Evolutionary conservation across 179 eudicot genomes (phyloP).

Genomic region (Dionaea muscipula): DNA sequence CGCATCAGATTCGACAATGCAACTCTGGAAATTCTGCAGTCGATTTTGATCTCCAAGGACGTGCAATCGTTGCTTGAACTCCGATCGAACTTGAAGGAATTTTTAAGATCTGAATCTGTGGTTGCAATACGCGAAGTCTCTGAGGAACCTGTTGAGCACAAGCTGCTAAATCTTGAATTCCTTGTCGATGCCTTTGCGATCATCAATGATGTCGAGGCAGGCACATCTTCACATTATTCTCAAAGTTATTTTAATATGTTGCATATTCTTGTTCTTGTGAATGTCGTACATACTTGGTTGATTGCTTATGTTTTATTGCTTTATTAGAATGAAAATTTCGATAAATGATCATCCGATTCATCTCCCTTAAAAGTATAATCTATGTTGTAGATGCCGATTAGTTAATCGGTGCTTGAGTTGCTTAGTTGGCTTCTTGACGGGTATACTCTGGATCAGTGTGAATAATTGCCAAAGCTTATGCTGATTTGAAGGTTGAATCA

Average conservation of each 20-base stretch:
- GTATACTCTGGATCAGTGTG: too few species aligned
- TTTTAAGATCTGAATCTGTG: constrained; percentile 51
- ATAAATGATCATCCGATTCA: too few species aligned
- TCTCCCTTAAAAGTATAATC: too few species aligned
- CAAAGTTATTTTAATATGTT: background rate
- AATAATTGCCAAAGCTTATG: too few species aligned
- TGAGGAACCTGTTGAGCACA: constrained; percentile 30
- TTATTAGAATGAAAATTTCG: too few species aligned
- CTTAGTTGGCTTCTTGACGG: too few species aligned
- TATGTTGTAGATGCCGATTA: too few species aligned
- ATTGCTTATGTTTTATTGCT: too few species aligned
- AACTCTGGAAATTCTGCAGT: constrained; percentile 46
- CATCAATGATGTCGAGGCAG: constrained; percentile 51
- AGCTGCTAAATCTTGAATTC: constrained; percentile 47
- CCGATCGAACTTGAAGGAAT: constrained; percentile 25
- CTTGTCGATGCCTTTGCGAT: constrained; percentile 57
- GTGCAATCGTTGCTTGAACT: constrained; percentile 35
- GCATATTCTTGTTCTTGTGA: background rate
- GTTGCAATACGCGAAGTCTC: constrained; percentile 33
- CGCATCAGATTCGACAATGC: constrained; percentile 46
- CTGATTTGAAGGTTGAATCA: too few species aligned
- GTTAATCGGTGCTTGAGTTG: too few species aligned
- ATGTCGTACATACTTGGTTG: background rate
- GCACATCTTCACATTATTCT: background rate
- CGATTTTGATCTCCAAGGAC: constrained; percentile 36